Evolutionary conservation across 768 basidiomycete genomes (phyloP), one percentile per base, ranked within the genome.

Genomic region (Pisolithus microcarpus): DNA sequence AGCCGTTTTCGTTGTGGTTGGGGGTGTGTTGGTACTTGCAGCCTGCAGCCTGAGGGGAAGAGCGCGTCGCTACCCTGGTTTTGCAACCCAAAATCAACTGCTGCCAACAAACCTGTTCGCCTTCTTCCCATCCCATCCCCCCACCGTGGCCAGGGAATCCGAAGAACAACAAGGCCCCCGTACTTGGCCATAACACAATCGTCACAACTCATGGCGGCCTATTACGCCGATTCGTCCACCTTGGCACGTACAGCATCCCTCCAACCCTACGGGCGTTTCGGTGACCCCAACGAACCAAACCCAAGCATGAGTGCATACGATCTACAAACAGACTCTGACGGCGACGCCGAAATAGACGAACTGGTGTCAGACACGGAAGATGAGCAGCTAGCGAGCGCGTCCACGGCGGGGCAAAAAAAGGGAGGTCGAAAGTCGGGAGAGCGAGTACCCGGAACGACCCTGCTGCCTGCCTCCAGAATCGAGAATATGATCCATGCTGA

Each of bases 401-500:
- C 65, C 26, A 34, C 49, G 19, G 39, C 56, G 19, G 19, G 56
- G 43, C 56, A 65, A 48, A 67, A 65, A 55, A 62, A 59, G 28
- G 53, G 52, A 10, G 67, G 61, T 36, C 65, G 63, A 58, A 58
- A 57, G 48, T 44, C 56, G 40, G 65, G 65, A 45, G 71, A 72
- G 51, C 81, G 84, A 56, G 67, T 72, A 21, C 80, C 79, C 1
- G 89, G 87, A 23, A 79, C 84, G 42, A 82, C 80, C 5, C 67
- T 86, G 3, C 69, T 91, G 31, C 88, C 89, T 15, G 70, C 78
- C 34, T 65, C 76, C 37, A 77, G 80, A 55, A 65, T 93, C 38
- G 86, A 91, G 66, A 84, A 78, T 61, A 89, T 91, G 58, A 72
- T 89, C 38, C 81, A 89, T 60, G 82, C 86, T 11, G 87, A 91